These are phyloP conservation scores for Panicum miliaceum DNA, from an alignment of 176 grass and related monocot genomes.

Conservation along the genomic window DNA sequence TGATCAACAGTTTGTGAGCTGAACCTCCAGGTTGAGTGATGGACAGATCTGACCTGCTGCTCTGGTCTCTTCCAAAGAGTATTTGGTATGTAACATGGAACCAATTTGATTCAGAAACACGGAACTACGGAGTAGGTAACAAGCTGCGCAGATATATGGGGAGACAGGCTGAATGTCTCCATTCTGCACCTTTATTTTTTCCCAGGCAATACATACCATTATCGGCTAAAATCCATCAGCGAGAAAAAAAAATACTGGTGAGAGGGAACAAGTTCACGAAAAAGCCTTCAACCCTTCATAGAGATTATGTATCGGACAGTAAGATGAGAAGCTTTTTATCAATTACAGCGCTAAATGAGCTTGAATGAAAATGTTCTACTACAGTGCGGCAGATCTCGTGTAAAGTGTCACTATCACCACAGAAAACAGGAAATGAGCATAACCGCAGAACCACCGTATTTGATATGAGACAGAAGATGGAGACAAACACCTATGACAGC, in stretches of 20 bases:
- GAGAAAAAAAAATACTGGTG: too few species aligned
- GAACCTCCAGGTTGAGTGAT: background rate
- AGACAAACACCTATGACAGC: background rate
- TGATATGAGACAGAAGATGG: background rate
- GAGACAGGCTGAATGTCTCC: too few species aligned
- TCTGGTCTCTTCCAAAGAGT: background rate
- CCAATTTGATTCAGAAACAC: background rate
- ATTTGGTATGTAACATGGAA: background rate
- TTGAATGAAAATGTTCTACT: background rate
- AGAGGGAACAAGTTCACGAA: background rate
- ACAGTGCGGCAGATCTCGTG: background rate
- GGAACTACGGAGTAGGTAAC: background rate
- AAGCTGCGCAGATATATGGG: too few species aligned
- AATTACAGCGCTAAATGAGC: background rate
- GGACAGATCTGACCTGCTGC: background rate
- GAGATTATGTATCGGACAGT: background rate
- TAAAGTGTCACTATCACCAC: background rate
- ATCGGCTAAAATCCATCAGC: too few species aligned
- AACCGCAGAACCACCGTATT: background rate
- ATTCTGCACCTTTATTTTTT: too few species aligned
- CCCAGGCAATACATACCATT: too few species aligned
- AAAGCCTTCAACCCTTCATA: background rate
- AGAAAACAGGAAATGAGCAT: background rate
- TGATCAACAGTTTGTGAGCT: background rate
- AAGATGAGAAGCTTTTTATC: background rate